Percentiles rank a stretch among this genome's conserved stretches.
phyloP scores from a whole-genome alignment of 257 asterid species.

The Solanum virginianum region DNA sequence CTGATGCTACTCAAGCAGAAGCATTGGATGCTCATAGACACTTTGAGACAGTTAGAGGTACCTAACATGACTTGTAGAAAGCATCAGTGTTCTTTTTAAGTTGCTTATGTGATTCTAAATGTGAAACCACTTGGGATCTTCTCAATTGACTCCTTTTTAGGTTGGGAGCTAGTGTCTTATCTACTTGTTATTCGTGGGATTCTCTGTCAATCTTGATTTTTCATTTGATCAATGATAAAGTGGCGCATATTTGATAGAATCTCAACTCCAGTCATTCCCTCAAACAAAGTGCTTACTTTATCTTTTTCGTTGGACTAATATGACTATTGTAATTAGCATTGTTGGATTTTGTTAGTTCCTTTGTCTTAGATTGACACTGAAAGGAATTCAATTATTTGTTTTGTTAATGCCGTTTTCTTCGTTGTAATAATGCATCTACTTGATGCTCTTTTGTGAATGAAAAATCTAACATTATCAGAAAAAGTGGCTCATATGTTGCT shows the following conservation, averaged over 20 bases:
- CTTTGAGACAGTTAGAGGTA: constrained; percentile 95
- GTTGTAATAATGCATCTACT: no score
- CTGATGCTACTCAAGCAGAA: constrained; percentile 69
- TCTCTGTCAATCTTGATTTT: not conserved
- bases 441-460: no score
- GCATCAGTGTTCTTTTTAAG: constrained; percentile 24
- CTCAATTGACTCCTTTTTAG: constrained; percentile 9
- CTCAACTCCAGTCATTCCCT: not conserved
- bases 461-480: not conserved
- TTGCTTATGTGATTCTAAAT: constrained; percentile 9
- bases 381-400: not conserved
- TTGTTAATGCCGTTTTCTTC: not conserved
- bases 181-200: not conserved
- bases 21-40: constrained; percentile 71
- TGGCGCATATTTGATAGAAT: not conserved
- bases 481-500: not conserved
- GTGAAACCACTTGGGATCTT: constrained; percentile 14
- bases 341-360: not conserved
- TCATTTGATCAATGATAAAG: not conserved
- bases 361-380: not conserved
- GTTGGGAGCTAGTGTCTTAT: not conserved
- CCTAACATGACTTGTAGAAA: constrained; percentile 31
- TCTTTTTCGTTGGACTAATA: no score
- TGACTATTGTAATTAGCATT: no score
- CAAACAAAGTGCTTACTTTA: not conserved